Evolutionary conservation across 345 rosid genomes (phyloP), one percentile per base, ranked within the genome.

Genomic region (Gossypium australe): DNA sequence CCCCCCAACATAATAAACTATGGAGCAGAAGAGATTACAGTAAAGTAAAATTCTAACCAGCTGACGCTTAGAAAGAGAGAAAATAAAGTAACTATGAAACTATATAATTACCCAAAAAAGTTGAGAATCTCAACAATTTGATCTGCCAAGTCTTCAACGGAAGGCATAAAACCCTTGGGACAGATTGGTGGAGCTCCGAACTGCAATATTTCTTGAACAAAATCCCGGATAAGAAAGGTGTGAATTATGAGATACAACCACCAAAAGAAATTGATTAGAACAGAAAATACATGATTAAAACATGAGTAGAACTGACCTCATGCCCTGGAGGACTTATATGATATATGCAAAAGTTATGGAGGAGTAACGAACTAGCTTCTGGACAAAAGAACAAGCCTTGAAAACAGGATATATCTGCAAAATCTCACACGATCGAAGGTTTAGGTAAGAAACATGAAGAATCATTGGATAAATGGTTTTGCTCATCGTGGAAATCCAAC

Each of bases 311-410:
- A 89, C 97, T 77, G 82, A 92, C 98, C 98, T 96, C 97, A 63
- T 96, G 98, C 75, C 97, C 98, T 25, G 97, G 94, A 74, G 99
- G 98, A 82, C 90, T 89, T 73, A 96, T 90, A 78, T 96, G 99
- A 83, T 93, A 96, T 80, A 92, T 85, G 83, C 99, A 93, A 75
- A 96, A 96, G 86, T 92, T 96, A 88, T 92, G 94, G 29, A 93
- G 94, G 57, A 96, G 84, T 85, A 96, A 82, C 53, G 98, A 90
- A 80, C 89, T 87, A 69, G 98, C 94, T 82, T 96, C 98, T 16
- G 92, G 89, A 79, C 94, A 93, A 79, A 85, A 91, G 78, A 96
- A 86, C 59, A 96, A 82, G 78, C 97, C 95, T 87, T 96, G 98
- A 78, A 90, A 92, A 75, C 97, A 92, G 47, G 92, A 96, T 75